Conservation (phyloP, 805 yeast genomes). For the Metschnikowia orientalis region DNA sequence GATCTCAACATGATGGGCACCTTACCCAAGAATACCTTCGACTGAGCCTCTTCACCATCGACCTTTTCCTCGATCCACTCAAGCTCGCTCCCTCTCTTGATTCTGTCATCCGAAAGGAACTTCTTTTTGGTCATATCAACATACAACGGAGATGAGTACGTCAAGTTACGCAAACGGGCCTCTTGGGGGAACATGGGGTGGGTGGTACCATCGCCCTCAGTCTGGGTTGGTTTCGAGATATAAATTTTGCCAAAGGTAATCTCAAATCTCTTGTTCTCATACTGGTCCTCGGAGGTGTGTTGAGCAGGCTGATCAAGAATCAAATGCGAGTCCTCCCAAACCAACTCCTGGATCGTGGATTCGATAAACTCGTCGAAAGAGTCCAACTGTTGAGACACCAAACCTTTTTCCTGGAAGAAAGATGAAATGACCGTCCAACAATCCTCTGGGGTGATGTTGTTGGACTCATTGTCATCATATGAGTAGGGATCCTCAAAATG, state of each 20-base stretch:
- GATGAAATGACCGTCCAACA: slow-evolving; percentile 98
- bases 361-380: slow-evolving; percentile 98
- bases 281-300: slow-evolving; percentile 86
- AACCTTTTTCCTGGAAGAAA: slow-evolving; percentile 92
- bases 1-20: slow-evolving; percentile 98
- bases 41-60: slow-evolving; percentile 55
- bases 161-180: slow-evolving; percentile 91
- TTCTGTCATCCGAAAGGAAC: slow-evolving; percentile 72
- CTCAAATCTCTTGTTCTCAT: slow-evolving; percentile 87
- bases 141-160: slow-evolving; percentile 93
- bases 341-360: slow-evolving; percentile 93
- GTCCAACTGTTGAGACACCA: slow-evolving; percentile 96
- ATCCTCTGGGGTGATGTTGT: slow-evolving; percentile 86
- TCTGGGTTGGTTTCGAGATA: slow-evolving; percentile 94
- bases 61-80: slow-evolving; percentile 50
- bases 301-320: slow-evolving; percentile 98
- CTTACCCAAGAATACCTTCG: slow-evolving; percentile 86
- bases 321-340: slow-evolving; percentile 90
- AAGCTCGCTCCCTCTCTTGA: slow-evolving; percentile 42
- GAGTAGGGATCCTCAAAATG: slow-evolving; percentile 59
- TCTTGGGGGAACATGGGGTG: slow-evolving; percentile 97
- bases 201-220: slow-evolving; percentile 99
- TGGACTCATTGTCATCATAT: slow-evolving; percentile 55
- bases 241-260: slow-evolving; percentile 97
- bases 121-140: slow-evolving; percentile 94